Evolutionary conservation across 805 yeast genomes (phyloP).

Genomic region (Barnettozyma vustinii): DNA sequence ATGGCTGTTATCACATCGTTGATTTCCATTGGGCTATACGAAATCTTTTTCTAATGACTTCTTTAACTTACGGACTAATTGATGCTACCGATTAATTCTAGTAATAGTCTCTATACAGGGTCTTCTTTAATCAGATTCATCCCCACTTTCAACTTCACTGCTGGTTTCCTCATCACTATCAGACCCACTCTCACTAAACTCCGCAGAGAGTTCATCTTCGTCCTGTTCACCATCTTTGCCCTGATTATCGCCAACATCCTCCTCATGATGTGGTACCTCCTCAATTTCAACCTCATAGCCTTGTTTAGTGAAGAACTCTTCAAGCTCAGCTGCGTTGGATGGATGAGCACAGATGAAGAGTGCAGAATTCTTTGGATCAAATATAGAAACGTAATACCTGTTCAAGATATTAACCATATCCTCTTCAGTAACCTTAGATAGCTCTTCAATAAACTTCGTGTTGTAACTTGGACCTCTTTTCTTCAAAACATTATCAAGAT

Average conservation of each 20-base stretch:
- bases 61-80: not conserved
- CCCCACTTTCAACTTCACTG: slow-evolving; percentile 1
- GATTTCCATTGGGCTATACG: slow-evolving; percentile 25
- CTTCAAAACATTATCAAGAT: slow-evolving; percentile 58
- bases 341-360: slow-evolving; percentile 76
- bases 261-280: slow-evolving; percentile 31
- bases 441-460: slow-evolving; percentile 42
- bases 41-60: slow-evolving; percentile 4
- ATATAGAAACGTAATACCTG: slow-evolving; percentile 60
- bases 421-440: slow-evolving; percentile 47
- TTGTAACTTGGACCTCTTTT: slow-evolving; percentile 68
- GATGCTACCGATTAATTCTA: too few species aligned
- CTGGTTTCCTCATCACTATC: slow-evolving; percentile 4
- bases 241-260: slow-evolving; percentile 15
- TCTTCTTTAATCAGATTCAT: slow-evolving; percentile 1
- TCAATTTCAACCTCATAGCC: slow-evolving; percentile 64
- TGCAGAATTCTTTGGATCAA: slow-evolving; percentile 48
- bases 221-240: slow-evolving; percentile 20
- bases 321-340: slow-evolving; percentile 44
- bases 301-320: slow-evolving; percentile 38
- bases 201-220: slow-evolving; percentile 14
- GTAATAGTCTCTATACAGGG: not conserved
- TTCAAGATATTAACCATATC: slow-evolving; percentile 48
- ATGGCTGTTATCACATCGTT: slow-evolving; percentile 30
- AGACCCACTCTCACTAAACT: slow-evolving; percentile 3